These are phyloP conservation scores for Rauvolfia tetraphylla DNA, from an alignment of 257 asterid species.

Conservation along the genomic window DNA sequence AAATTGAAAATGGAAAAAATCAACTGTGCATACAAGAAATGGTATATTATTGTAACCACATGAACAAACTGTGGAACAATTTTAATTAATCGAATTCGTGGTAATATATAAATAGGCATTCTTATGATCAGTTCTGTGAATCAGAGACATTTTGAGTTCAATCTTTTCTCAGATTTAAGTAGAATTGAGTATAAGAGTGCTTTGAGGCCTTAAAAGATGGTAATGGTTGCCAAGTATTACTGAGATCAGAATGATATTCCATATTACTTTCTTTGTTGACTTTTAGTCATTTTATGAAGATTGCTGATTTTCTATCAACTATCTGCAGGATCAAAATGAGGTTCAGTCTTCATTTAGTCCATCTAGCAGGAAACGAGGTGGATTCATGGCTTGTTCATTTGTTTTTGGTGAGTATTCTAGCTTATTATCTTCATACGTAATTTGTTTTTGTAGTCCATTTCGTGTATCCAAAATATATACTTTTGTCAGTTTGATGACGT, in stretches of 20 bases:
- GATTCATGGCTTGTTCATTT: conserved; percentile 17
- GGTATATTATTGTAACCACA: no score
- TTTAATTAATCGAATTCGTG: neutral
- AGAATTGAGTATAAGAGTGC: neutral
- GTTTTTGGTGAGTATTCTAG: conserved; percentile 11
- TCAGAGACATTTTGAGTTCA: neutral
- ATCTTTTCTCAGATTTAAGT: no score
- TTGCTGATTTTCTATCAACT: neutral
- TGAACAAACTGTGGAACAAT: neutral
- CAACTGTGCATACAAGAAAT: no score
- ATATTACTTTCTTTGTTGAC: no score
- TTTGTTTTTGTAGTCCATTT: neutral
- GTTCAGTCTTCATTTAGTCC: conserved; percentile 6
- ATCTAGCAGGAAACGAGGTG: conserved; percentile 9
- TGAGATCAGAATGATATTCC: no score
- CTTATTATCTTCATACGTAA: neutral
- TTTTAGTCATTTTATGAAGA: no score
- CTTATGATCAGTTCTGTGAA: no score
- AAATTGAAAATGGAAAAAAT: no score
- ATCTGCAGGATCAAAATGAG: conserved; percentile 9
- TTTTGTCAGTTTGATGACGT: neutral
- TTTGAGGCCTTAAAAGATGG: no score
- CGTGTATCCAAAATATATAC: neutral
- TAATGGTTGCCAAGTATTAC: no score
- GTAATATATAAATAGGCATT: no score